Conservation (phyloP, 352 stramenopile species). For the Globisporangium acanthophoron region DNA sequence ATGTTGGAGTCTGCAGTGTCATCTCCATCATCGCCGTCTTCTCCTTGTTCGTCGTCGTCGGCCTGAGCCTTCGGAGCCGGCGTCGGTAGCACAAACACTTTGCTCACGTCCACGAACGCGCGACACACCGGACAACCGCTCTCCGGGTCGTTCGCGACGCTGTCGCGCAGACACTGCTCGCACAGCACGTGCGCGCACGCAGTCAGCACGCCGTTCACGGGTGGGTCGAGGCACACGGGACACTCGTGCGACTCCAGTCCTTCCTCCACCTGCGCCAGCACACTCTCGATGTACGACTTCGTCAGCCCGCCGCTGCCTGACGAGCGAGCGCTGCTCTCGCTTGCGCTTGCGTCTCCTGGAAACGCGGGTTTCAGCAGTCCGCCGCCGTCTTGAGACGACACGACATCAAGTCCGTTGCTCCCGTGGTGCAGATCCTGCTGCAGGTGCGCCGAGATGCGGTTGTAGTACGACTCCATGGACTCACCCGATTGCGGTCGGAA, state of each 20-base stretch:
- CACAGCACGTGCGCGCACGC: conserved; percentile 85
- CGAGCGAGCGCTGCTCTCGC: not conserved
- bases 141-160: conserved; percentile 49
- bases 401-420: not conserved
- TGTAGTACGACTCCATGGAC: conserved; percentile 53
- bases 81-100: conserved; percentile 48
- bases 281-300: conserved; percentile 57
- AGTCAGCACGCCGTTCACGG: conserved; percentile 67
- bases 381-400: not conserved
- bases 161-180: conserved; percentile 60
- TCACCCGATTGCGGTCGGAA: conserved; percentile 51
- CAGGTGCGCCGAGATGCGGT: conserved; percentile 44
- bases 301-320: conserved; percentile 22
- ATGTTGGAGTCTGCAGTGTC: no score
- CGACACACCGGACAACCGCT: conserved; percentile 77
- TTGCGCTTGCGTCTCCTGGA: not conserved
- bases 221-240: conserved; percentile 79
- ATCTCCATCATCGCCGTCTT: not conserved
- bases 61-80: conserved; percentile 13
- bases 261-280: conserved; percentile 76
- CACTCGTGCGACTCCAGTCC: conserved; percentile 78
- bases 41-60: not conserved
- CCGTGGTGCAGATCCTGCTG: conserved; percentile 38
- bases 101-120: conserved; percentile 45
- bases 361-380: not conserved